These are phyloP conservation scores for Stromatinia cepivora DNA, from an alignment of 2,329 filamentous ascomycete genomes.

Conservation along the genomic window DNA sequence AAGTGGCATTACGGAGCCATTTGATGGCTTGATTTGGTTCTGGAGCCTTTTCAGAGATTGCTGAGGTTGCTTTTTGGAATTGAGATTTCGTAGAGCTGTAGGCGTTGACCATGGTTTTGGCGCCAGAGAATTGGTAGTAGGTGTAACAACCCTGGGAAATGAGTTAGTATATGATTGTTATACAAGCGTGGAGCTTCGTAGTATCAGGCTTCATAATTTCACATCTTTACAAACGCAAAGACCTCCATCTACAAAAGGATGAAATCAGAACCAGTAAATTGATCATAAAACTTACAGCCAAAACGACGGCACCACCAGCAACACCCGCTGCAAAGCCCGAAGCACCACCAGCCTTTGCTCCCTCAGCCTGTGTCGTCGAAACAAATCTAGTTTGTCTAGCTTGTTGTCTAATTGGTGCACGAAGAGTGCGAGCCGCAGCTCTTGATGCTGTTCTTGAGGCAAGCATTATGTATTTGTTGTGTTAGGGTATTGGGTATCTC, in stretches of 20 bases:
- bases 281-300: constrained; percentile 38
- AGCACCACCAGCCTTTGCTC: constrained; percentile 37
- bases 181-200: no score
- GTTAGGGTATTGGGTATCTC: background rate
- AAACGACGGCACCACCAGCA: constrained; percentile 50
- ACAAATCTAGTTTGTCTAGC: constrained; percentile 37
- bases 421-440: constrained; percentile 28
- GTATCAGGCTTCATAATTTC: no score
- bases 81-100: constrained; percentile 59
- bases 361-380: constrained; percentile 32
- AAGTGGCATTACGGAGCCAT: constrained; percentile 64
- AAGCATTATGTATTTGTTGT: constrained; percentile 27
- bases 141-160: constrained; percentile 46
- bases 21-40: constrained; percentile 65
- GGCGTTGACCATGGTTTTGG: constrained; percentile 47
- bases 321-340: constrained; percentile 50
- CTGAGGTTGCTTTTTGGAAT: constrained; percentile 59
- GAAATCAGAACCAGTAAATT: no score
- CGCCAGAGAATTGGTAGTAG: constrained; percentile 55
- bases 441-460: constrained; percentile 32
- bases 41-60: constrained; percentile 62
- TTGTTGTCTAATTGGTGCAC: constrained; percentile 30
- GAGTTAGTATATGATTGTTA: constrained; percentile 2
- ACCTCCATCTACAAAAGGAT: background rate
- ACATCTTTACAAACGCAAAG: background rate